A percentile compares a stretch with the other conserved stretches of the same genome.
Evolutionary conservation across 1,139 yeast species (phyloP).

Genomic region (Magnusiomyces suaveolens): DNA sequence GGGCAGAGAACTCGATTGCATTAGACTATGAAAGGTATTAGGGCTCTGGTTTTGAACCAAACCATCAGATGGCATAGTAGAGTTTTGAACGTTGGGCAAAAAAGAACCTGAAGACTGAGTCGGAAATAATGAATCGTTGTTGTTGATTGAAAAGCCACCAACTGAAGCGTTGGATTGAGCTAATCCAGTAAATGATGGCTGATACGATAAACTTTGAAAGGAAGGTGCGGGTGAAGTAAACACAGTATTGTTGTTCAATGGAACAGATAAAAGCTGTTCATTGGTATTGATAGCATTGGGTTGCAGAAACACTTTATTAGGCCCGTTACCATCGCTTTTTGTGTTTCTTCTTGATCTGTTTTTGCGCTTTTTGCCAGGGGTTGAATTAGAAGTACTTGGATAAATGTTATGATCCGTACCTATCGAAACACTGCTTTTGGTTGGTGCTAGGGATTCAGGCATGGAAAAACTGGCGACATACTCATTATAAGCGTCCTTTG

Average conservation of each 20-base stretch:
- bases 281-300: not conserved
- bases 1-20: not conserved
- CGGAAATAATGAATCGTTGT: not conserved
- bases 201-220: not conserved
- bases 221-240: not conserved
- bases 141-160: not conserved
- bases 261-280: not conserved
- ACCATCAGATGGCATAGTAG: not conserved
- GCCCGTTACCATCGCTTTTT: constrained; percentile 5
- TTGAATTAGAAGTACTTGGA: constrained; percentile 5
- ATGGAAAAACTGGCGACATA: constrained; percentile 10
- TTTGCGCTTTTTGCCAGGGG: constrained; percentile 6
- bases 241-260: not conserved
- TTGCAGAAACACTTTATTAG: not conserved
- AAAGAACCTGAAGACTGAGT: not conserved
- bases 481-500: constrained; percentile 10
- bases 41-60: not conserved
- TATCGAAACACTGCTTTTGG: constrained; percentile 7
- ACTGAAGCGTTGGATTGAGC: not conserved
- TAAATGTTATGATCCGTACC: constrained; percentile 9
- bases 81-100: not conserved
- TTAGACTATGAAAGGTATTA: not conserved
- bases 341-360: constrained; percentile 14
- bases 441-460: not conserved
- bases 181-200: not conserved